Evolutionary conservation across 768 basidiomycete species (phyloP).

Genomic region (Trametes meyenii): DNA sequence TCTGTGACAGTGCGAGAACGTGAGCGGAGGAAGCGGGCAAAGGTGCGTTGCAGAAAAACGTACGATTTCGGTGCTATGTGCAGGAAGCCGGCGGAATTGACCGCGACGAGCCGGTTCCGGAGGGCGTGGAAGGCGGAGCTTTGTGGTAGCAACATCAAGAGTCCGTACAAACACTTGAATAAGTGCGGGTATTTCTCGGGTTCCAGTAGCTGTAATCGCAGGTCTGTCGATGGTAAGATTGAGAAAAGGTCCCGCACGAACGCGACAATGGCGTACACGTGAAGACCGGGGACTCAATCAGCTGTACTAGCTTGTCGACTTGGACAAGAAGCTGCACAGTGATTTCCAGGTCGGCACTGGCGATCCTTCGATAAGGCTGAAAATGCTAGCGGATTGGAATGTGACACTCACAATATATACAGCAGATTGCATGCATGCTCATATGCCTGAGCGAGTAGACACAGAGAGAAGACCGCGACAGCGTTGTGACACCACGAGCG

Average conservation of each 20-base stretch:
- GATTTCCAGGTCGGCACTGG: constrained; percentile 93
- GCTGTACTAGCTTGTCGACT: constrained; percentile 95
- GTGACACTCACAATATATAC: constrained; percentile 79
- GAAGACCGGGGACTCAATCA: constrained; percentile 98
- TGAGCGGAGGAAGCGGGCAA: background rate
- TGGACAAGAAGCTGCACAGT: constrained; percentile 95
- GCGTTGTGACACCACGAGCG: constrained; percentile 99
- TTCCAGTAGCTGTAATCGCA: constrained; percentile 92
- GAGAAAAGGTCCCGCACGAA: background rate
- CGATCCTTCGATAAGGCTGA: background rate
- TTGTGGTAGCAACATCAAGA: constrained; percentile 96
- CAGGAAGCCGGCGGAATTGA: constrained; percentile 92
- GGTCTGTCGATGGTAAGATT: constrained; percentile 46
- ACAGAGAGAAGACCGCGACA: constrained; percentile 94
- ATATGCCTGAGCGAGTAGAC: constrained; percentile 95
- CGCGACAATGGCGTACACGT: constrained; percentile 64
- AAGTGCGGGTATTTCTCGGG: constrained; percentile 96
- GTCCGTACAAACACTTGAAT: constrained; percentile 96
- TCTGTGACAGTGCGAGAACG: background rate
- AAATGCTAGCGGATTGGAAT: background rate
- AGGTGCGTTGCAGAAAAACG: constrained; percentile 30
- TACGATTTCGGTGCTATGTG: constrained; percentile 89
- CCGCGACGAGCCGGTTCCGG: constrained; percentile 90
- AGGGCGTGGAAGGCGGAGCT: constrained; percentile 95
- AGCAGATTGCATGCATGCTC: constrained; percentile 97